Evolutionary conservation across 345 rosid species (phyloP).

Genomic region (Streptanthus diversifolius): DNA sequence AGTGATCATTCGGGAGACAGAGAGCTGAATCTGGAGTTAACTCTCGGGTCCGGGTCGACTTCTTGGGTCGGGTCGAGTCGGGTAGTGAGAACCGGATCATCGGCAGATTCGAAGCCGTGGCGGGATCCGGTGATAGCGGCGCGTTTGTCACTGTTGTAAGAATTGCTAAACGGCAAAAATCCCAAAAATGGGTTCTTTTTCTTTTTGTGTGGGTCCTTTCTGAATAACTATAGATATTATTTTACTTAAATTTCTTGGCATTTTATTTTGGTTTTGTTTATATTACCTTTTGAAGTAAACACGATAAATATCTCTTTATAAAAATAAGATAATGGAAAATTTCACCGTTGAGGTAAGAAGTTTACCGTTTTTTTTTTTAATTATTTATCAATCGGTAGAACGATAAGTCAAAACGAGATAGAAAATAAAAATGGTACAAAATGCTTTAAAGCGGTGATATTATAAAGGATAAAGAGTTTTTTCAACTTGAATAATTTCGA

Average conservation of each 20-base stretch:
- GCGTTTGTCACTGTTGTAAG: slow-evolving; percentile 27
- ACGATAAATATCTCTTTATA: not conserved
- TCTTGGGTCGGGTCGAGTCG: slow-evolving; percentile 7
- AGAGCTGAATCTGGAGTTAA: slow-evolving; percentile 28
- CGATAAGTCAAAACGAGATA: no score
- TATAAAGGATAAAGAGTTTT: no score
- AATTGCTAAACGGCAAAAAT: not conserved
- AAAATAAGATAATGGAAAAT: no score
- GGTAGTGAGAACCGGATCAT: slow-evolving; percentile 1
- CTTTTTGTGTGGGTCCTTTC: not conserved
- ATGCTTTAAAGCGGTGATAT: no score
- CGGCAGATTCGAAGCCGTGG: slow-evolving; percentile 34
- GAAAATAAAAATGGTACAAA: no score
- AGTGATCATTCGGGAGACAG: slow-evolving; percentile 11
- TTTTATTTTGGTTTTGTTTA: slow-evolving; percentile 15
- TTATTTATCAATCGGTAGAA: no score
- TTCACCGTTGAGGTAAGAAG: no score
- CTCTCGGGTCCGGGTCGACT: slow-evolving; percentile 25
- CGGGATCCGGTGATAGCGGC: slow-evolving; percentile 12
- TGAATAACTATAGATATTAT: not conserved
- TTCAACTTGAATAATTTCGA: no score
- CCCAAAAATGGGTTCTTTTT: not conserved
- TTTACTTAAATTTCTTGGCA: not conserved
- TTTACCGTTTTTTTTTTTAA: no score
- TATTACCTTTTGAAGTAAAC: not conserved